phyloP scores from a whole-genome alignment of 495 filamentous ascomycete genomes.

The Trichodelitschia bisporula region DNA sequence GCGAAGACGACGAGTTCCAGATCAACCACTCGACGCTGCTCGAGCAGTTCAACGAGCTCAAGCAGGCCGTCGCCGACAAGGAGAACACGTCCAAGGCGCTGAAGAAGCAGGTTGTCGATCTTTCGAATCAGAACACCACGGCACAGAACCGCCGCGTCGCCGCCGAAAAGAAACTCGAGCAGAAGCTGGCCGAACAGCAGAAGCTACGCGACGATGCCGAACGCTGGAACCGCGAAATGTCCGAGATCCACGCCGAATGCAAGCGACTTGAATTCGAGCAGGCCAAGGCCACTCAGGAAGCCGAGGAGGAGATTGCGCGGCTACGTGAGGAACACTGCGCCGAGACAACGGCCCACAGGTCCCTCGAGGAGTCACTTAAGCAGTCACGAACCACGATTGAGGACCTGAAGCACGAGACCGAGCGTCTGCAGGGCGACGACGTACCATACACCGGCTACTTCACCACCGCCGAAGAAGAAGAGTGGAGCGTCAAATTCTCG shows the following conservation, averaged over 20 bases:
- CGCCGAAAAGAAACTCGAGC: slow-evolving; percentile 41
- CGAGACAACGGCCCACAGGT: slow-evolving; percentile 27
- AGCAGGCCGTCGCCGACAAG: slow-evolving; percentile 52
- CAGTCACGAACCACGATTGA: slow-evolving; percentile 20
- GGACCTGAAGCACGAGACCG: slow-evolving; percentile 32
- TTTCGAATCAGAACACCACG: slow-evolving; percentile 63
- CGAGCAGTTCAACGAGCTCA: slow-evolving; percentile 47
- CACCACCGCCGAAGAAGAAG: slow-evolving; percentile 30
- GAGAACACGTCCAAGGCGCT: slow-evolving; percentile 32
- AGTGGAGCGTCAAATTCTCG: slow-evolving; percentile 26
- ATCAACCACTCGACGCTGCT: slow-evolving; percentile 29
- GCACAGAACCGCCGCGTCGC: slow-evolving; percentile 57
- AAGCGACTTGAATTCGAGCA: slow-evolving; percentile 14
- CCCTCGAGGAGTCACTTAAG: slow-evolving; percentile 26
- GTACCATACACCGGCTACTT: slow-evolving; percentile 24
- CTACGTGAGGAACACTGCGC: slow-evolving; percentile 26
- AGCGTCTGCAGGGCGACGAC: slow-evolving; percentile 22
- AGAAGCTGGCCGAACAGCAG: slow-evolving; percentile 35
- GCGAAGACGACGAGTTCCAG: slow-evolving; percentile 53
- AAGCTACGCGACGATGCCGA: slow-evolving; percentile 34
- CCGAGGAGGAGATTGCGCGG: slow-evolving; percentile 22
- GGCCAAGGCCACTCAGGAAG: slow-evolving; percentile 15
- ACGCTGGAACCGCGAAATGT: slow-evolving; percentile 30
- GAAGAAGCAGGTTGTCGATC: slow-evolving; percentile 50
- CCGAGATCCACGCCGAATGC: slow-evolving; percentile 23